Evolutionary conservation across 2,329 filamentous ascomycete species (phyloP).

Genomic region (Scortechinia acanthostroma): DNA sequence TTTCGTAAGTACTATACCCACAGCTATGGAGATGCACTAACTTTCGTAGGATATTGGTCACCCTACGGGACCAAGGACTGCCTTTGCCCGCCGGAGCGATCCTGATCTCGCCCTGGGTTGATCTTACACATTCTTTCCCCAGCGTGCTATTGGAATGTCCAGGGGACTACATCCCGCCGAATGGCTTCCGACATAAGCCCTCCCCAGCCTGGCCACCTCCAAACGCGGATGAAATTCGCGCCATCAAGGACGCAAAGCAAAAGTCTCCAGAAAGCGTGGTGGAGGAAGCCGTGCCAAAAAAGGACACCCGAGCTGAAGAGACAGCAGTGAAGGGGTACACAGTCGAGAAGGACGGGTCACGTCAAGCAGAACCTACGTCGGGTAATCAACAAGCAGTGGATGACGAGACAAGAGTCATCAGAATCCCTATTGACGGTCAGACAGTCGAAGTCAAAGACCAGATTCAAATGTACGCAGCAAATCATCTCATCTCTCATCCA

Average conservation of each 20-base stretch:
- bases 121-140: constrained; percentile 90
- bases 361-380: background rate
- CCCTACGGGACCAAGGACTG: constrained; percentile 73
- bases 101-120: constrained; percentile 90
- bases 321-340: background rate
- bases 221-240: constrained; percentile 65
- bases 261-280: background rate
- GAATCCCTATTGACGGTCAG: constrained; percentile 66
- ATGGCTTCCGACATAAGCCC: constrained; percentile 85
- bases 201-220: constrained; percentile 89
- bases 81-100: constrained; percentile 84
- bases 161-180: constrained; percentile 79
- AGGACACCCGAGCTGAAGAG: background rate
- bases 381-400: constrained; percentile 2
- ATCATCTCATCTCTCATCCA: constrained; percentile 77
- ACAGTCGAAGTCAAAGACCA: constrained; percentile 76
- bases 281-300: background rate
- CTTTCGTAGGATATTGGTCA: constrained; percentile 55
- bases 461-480: constrained; percentile 74
- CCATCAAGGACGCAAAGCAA: constrained; percentile 25
- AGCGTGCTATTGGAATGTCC: constrained; percentile 69
- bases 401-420: constrained; percentile 33
- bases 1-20: constrained; percentile 47
- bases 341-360: background rate
- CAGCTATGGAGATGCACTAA: background rate